A percentile compares a stretch with the other conserved stretches of the same genome.
These are phyloP conservation scores for Sphagnum fallax DNA, from an alignment of 228 moss, liverwort and hornwort species.

Conservation along the genomic window DNA sequence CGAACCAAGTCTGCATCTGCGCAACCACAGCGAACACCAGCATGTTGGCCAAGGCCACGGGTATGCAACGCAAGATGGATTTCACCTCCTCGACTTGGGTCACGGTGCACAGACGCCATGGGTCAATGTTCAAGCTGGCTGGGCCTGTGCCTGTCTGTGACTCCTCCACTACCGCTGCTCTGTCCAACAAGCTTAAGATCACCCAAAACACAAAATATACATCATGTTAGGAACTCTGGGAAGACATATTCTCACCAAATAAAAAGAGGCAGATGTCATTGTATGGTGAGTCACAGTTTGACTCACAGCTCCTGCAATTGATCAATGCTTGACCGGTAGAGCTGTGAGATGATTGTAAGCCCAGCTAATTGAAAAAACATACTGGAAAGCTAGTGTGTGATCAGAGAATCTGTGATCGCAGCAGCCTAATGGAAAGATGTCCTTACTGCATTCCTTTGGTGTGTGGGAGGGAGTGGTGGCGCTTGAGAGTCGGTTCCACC, in stretches of 20 bases:
- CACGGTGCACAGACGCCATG: constrained; percentile 52
- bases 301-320: no score
- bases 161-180: constrained; percentile 47
- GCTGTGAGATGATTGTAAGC: no score
- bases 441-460: constrained; percentile 24
- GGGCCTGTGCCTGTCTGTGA: constrained; percentile 18
- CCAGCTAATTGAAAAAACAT: no score
- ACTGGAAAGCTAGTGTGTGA: no score
- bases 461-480: constrained; percentile 52
- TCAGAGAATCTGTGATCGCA: no score
- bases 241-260: background rate
- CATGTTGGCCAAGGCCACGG: constrained; percentile 25
- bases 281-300: no score
- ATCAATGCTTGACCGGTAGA: no score
- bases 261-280: no score
- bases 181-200: constrained; percentile 22
- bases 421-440: no score
- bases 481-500: constrained; percentile 23
- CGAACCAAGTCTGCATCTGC: constrained; percentile 55
- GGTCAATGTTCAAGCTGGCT: constrained; percentile 19
- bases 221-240: background rate
- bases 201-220: background rate
- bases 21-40: constrained; percentile 54
- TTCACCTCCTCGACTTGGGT: constrained; percentile 69
- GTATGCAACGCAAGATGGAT: constrained; percentile 37